Evolutionary conservation across 768 basidiomycete species (phyloP), one percentile per base, ranked within the genome.

Genomic region (Boletus pseudo-olivaceus): DNA sequence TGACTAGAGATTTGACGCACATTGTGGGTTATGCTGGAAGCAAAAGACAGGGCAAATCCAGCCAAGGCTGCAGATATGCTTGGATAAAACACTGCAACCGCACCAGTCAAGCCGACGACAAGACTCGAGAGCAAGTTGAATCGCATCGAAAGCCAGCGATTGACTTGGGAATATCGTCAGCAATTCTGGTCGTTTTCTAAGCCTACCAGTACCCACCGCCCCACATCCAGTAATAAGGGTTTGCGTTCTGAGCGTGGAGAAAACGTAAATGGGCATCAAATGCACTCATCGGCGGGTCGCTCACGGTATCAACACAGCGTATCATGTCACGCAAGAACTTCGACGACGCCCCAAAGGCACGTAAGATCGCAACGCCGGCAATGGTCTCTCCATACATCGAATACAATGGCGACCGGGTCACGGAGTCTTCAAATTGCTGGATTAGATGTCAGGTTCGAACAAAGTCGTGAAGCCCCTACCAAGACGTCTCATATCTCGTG

Each of bases 181-280:
- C 20, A 47, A 47, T 49, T 37, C 58, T 38, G 26, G 14, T 20
- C 20, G 2, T 43, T 39, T 15, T 47, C 38, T 20, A 11, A 44
- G 20, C 26, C 11, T 29, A 32, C 20, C 11, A 20, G 19, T 35
- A 62, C 75, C 49, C 66, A 88, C 85, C 84, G 74, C 84, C 88
- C 90, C 89, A 93, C 81, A 89, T 87, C 93, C 93, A 95, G 64
- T 89, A 93, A 67, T 84, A 88, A 4, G 90, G 90, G 64, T 83
- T 90, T 15, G 82, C 61, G 52, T 82, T 83, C 79, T 81, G 43
- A 3, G 33, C 17, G 19, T 35, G 17, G 37, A 35, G 17, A 45
- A 19, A 56, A 56, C 11, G 50, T 59, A 8, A 51, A 46, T 27
- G 7, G 45, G 38, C 35, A 34, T 46, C 34, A 15, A 17, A 38